Evolutionary conservation across 2,329 filamentous ascomycete species (phyloP).

Genomic region (Sporothrix curviconia): DNA sequence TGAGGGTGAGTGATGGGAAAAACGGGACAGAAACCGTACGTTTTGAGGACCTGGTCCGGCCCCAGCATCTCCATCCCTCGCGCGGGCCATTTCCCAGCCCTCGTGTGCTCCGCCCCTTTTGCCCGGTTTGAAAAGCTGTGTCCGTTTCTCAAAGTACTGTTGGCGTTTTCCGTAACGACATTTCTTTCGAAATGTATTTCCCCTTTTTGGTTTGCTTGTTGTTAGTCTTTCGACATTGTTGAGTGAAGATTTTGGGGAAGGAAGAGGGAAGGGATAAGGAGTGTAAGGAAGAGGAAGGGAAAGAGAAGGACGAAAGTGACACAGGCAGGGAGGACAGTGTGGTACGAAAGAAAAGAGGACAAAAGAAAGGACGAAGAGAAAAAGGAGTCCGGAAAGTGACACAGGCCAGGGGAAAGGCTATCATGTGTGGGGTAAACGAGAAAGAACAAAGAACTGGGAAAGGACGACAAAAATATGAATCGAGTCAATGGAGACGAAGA

Average conservation of each 20-base stretch:
- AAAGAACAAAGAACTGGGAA: background rate
- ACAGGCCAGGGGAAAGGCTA: background rate
- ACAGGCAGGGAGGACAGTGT: background rate
- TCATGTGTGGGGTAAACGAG: too few relatives aligned
- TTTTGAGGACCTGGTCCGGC: slow-evolving; percentile 20
- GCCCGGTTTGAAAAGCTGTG: slow-evolving; percentile 19
- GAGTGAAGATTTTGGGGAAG: background rate
- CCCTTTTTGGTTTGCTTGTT: too few relatives aligned
- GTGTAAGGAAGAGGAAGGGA: background rate
- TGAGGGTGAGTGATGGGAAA: too few relatives aligned
- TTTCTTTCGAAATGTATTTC: slow-evolving; percentile 18
- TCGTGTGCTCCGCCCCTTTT: too few relatives aligned
- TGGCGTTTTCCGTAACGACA: too few relatives aligned
- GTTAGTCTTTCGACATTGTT: slow-evolving; percentile 16
- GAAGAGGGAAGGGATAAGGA: background rate
- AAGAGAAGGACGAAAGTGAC: background rate
- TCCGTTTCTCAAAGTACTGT: too few relatives aligned
- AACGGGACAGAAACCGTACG: background rate
- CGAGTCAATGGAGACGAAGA: background rate
- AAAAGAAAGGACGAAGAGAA: background rate
- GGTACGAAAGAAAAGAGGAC: background rate
- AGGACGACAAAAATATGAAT: background rate
- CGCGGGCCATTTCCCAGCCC: too few relatives aligned
- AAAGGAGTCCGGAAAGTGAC: background rate
- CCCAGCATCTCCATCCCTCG: slow-evolving; percentile 28